Base-by-base conservation (phyloP, 352 stramenopile species). In the Globisporangium yorkense region DNA sequence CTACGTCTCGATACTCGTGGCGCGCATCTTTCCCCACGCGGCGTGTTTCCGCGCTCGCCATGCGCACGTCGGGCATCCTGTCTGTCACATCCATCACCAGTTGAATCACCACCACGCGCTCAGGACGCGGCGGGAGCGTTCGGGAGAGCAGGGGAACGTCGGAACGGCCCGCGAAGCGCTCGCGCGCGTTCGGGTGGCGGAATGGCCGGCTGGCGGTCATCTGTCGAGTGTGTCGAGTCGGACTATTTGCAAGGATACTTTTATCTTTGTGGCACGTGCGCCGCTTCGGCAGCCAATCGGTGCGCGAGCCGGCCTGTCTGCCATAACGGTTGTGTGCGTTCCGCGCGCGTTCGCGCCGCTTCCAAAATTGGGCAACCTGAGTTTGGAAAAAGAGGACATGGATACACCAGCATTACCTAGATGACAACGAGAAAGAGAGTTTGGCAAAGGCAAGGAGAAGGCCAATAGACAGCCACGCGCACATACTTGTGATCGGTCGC, bases 341-440 rank as follows among this genome's bases (percentile, higher is more conserved):
- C 57, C 40, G 57, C 39, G 48, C 57, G 39, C 31, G 46, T 60
- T 60, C 55, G 12, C 1, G 13, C 3, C 21, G 54, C 37, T 45
- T 53, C 54, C 18, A 53, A 31, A 45, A 29, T 35, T 12, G 20
- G 29, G 21, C 35, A 35, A 39, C 15, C 43, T 48, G 18, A 48
- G 43, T 21, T 48, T 27, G 39, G 39, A 10, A 16, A 24, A 47
- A 24, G 6, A 8, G 16, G 20, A 24, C 24, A 16, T 24, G 41
- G 40, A 46, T 46, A 46, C 40, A 45, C 13, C 13, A 45, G 5
- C 40, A 21, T 46, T 46, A 8, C n/a, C n/a, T 18, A 12, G 40
- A 7, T 46, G 40, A 9, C 12, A 46, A 37, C 5, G 33, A 37
- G 33, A 37, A 10, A 37, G 33, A 37, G 33, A 37, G 33, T 12